Evolutionary conservation across 768 basidiomycete species (phyloP).

Genomic region (Pleurotus giganteus): DNA sequence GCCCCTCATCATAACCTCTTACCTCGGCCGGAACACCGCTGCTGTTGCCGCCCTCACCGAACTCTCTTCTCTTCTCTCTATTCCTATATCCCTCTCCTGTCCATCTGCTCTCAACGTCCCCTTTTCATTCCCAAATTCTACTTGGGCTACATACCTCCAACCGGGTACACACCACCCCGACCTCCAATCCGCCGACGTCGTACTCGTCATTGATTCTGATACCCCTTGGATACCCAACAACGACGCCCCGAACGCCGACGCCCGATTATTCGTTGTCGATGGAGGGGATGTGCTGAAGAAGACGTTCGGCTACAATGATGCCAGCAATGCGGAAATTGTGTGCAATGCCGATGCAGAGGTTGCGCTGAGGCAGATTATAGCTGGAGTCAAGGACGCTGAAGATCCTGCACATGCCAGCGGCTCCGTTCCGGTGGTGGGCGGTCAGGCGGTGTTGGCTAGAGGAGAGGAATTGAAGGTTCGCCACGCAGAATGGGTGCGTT

Average conservation of each 20-base stretch:
- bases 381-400: constrained; percentile 27
- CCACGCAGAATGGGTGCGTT: constrained; percentile 16
- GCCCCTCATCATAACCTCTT: constrained; percentile 66
- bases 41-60: constrained; percentile 43
- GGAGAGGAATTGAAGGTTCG: constrained; percentile 7
- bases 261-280: constrained; percentile 60
- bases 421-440: constrained; percentile 10
- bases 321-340: constrained; percentile 52
- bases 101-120: constrained; percentile 53
- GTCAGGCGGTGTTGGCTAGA: constrained; percentile 15
- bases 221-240: constrained; percentile 62
- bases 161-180: constrained; percentile 42
- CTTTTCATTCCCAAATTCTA: constrained; percentile 51
- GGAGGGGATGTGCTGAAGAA: constrained; percentile 60
- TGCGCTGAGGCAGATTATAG: constrained; percentile 49
- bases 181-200: constrained; percentile 55
- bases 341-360: constrained; percentile 55
- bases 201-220: constrained; percentile 65
- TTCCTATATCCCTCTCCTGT: constrained; percentile 54
- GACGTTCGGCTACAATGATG: constrained; percentile 46
- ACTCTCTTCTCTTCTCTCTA: constrained; percentile 49
- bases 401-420: constrained; percentile 10
- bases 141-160: constrained; percentile 50
- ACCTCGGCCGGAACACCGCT: constrained; percentile 52
- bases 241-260: constrained; percentile 38